Evolutionary conservation across 306 rosid species (phyloP).

Genomic region (Vigna radiata): DNA sequence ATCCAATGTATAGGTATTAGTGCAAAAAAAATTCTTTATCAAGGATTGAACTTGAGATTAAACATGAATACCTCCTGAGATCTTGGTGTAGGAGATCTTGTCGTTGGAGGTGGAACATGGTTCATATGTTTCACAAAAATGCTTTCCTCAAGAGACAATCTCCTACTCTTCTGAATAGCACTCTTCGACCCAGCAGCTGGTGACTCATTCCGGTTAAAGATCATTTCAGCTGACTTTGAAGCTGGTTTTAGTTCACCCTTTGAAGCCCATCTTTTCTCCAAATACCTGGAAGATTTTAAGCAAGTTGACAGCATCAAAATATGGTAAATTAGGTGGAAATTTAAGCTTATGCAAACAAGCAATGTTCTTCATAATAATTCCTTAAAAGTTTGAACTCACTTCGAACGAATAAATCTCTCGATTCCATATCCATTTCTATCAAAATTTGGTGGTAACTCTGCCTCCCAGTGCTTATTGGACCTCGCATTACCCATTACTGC

Average conservation of each 20-base stretch:
- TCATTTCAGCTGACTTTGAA: conserved; percentile 48
- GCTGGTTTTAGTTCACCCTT: conserved; percentile 48
- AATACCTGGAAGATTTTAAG: conserved; percentile 66
- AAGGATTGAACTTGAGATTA: conserved; percentile 26
- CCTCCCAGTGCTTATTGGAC: conserved; percentile 85
- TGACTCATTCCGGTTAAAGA: conserved; percentile 37
- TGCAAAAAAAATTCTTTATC: conserved; percentile 12
- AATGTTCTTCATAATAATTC: conserved; percentile 38
- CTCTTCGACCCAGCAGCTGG: conserved; percentile 42
- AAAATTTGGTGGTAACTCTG: conserved; percentile 61
- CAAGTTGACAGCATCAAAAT: conserved; percentile 38
- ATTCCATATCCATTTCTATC: conserved; percentile 57
- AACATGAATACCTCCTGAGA: conserved; percentile 58
- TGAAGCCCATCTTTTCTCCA: conserved; percentile 69
- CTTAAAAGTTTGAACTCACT: conserved; percentile 55
- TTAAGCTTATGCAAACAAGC: conserved; percentile 19
- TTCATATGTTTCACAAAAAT: conserved; percentile 56
- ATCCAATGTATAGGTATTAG: not conserved
- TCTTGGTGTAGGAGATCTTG: conserved; percentile 48
- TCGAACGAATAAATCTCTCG: conserved; percentile 69
- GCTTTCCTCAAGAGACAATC: conserved; percentile 81
- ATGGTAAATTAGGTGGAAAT: conserved; percentile 36
- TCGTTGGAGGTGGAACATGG: conserved; percentile 42
- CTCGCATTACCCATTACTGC: conserved; percentile 76
- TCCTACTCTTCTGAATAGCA: conserved; percentile 57